phyloP scores from a whole-genome alignment of 2,329 filamentous ascomycete genomes.

The Penicillium occitanis region DNA sequence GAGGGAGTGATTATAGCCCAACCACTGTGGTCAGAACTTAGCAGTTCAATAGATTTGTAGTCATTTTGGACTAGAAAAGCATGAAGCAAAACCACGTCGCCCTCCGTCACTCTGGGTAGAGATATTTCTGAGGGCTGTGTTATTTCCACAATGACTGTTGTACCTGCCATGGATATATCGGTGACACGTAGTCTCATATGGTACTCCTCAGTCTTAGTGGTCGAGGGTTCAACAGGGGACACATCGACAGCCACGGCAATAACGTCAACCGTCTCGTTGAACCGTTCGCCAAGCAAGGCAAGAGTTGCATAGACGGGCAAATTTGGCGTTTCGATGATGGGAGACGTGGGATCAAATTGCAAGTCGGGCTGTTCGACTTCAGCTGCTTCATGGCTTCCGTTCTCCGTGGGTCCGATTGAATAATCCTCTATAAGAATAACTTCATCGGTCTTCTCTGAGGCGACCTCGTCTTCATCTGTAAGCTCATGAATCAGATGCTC shows the following conservation, averaged over 20 bases:
- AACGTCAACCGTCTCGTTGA: slow-evolving; percentile 41
- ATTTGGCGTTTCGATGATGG: slow-evolving; percentile 22
- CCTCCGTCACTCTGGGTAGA: slow-evolving; percentile 40
- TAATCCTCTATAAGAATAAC: slow-evolving; percentile 14
- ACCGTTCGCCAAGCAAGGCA: slow-evolving; percentile 44
- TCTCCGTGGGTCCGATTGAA: not conserved
- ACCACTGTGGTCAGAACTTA: slow-evolving; percentile 44
- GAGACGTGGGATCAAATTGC: not conserved
- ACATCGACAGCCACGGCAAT: slow-evolving; percentile 42
- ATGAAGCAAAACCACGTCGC: slow-evolving; percentile 47
- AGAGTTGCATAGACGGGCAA: slow-evolving; percentile 47
- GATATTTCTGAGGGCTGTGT: slow-evolving; percentile 42
- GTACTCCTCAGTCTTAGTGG: slow-evolving; percentile 42
- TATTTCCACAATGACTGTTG: slow-evolving; percentile 42
- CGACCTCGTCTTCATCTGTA: not conserved
- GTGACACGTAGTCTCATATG: slow-evolving; percentile 44
- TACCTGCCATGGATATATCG: slow-evolving; percentile 45
- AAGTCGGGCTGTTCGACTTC: slow-evolving; percentile 33
- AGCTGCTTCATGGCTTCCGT: not conserved
- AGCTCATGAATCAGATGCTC: not conserved
- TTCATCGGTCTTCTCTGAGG: slow-evolving; percentile 18
- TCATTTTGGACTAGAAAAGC: slow-evolving; percentile 48
- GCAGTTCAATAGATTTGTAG: slow-evolving; percentile 41
- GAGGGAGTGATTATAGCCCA: slow-evolving; percentile 48
- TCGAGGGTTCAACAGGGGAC: slow-evolving; percentile 35